Base-by-base conservation (phyloP, 1,139 yeast species). In the Debaryomyces fabryi region DNA sequence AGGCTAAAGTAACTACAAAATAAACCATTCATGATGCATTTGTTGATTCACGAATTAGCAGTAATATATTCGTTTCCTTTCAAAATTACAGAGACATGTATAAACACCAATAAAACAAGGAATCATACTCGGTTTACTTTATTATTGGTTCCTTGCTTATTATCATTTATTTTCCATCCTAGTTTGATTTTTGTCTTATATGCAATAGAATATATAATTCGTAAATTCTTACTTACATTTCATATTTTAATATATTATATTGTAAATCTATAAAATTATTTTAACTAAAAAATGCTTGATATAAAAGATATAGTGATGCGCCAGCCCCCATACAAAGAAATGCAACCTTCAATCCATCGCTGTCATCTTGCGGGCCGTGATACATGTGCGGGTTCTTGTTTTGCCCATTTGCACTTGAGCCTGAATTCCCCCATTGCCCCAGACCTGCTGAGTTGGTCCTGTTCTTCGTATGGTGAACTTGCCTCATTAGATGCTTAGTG, bases 401-500 rank as follows among this genome's bases (percentile, higher is more conserved):
- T 43, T 10, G n/a, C 13, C 15, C 9, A 30, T 25, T 10, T 36
- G 42, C 13, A 29, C 39, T 24, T n/a, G 49, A 42, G 12, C 40
- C 35, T 21, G 40, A 27, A 23, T 34, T 18, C 27, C 21, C 36
- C 35, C 24, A 18, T 7, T 13, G 29, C 23, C 35, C 36, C 36
- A 40, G 27, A 8, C 36, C 38, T 20, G 39, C 29, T 18, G 27
- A 15, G 33, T 35, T 36, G 3, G 25, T 6, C 10, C 39, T 36
- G 29, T 52, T 53, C n/a, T 52, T 52, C 33, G 53, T 58, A 37
- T 56, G 60, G 43, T 67, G 67, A 1, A 69, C 68, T 53, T 71
- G 78, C 39, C 79, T 58, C 72, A 72, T 68, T 48, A 75, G 58
- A 55, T 74, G 77, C 55, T 75, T 75, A 18, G 79, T 75, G 30